Conservation (phyloP, 2,329 filamentous ascomycete genomes). For the Paradendryphiella salina region DNA sequence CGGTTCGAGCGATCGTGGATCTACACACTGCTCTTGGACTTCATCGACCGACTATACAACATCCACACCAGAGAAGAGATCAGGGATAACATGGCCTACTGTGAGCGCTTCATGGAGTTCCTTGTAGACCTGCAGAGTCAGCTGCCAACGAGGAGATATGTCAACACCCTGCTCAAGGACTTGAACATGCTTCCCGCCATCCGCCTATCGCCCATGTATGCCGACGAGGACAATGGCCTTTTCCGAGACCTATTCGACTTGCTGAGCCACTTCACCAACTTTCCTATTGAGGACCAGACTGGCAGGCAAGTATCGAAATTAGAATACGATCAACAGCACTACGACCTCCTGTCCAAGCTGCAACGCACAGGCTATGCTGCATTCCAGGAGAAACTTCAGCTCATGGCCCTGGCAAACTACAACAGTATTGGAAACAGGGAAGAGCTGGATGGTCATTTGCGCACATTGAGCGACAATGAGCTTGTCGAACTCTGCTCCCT, state of each 20-base stretch:
- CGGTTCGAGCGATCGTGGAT: constrained; percentile 95
- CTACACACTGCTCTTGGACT: constrained; percentile 81
- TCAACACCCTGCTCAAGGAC: constrained; percentile 85
- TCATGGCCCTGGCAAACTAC: constrained; percentile 90
- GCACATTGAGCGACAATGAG: constrained; percentile 73
- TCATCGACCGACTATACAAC: constrained; percentile 71
- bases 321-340: constrained; percentile 80
- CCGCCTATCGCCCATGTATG: constrained; percentile 75
- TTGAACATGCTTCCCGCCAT: constrained; percentile 80
- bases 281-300: constrained; percentile 88
- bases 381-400: constrained; percentile 88
- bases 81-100: constrained; percentile 73
- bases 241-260: constrained; percentile 79
- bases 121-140: constrained; percentile 90
- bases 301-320: constrained; percentile 72
- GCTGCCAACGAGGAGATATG: constrained; percentile 88
- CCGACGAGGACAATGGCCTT: constrained; percentile 72
- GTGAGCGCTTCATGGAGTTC: constrained; percentile 90
- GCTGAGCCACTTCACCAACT: constrained; percentile 84
- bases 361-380: constrained; percentile 75
- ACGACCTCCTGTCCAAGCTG: constrained; percentile 72
- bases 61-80: constrained; percentile 39
- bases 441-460: constrained; percentile 77
- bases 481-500: constrained; percentile 67
- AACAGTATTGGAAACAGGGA: constrained; percentile 78